Percentiles rank a stretch among this genome's conserved stretches.
These are phyloP conservation scores for Aspergillus ellipticus DNA, from an alignment of 495 filamentous ascomycete genomes.

Conservation along the genomic window DNA sequence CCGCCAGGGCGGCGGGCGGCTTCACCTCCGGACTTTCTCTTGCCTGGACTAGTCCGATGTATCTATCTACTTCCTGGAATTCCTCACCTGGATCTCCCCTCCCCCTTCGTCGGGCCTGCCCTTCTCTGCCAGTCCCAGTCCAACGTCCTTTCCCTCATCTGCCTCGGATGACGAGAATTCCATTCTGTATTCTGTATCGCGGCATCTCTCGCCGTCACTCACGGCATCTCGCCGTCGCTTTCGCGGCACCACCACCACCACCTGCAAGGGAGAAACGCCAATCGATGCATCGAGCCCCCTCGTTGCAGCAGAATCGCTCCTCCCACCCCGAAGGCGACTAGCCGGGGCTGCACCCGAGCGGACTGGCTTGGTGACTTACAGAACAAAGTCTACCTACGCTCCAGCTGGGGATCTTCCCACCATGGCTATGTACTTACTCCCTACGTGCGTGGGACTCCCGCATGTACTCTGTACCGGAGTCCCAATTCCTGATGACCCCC, in stretches of 20 bases:
- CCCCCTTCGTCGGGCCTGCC: no score
- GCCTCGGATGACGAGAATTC: no score
- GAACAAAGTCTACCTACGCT: no score
- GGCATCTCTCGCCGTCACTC: no score
- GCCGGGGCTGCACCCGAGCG: background rate
- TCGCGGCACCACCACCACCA: background rate
- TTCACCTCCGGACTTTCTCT: background rate
- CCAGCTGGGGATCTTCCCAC: background rate
- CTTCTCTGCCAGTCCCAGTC: no score
- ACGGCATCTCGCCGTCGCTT: no score
- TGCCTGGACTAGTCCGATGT: background rate
- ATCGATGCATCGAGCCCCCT: background rate
- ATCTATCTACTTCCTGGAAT: background rate
- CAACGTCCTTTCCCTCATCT: no score
- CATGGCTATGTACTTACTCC: background rate
- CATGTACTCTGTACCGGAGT: background rate
- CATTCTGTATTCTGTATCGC: no score
- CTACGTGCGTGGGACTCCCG: background rate
- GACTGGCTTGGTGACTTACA: background rate
- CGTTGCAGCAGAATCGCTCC: background rate
- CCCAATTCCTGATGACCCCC: background rate
- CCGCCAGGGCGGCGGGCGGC: background rate
- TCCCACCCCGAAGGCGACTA: background rate
- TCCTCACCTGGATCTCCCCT: no score
- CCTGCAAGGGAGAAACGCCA: background rate